Evolutionary conservation across 2,329 filamentous ascomycete species (phyloP).

Genomic region (Alternaria panax): DNA sequence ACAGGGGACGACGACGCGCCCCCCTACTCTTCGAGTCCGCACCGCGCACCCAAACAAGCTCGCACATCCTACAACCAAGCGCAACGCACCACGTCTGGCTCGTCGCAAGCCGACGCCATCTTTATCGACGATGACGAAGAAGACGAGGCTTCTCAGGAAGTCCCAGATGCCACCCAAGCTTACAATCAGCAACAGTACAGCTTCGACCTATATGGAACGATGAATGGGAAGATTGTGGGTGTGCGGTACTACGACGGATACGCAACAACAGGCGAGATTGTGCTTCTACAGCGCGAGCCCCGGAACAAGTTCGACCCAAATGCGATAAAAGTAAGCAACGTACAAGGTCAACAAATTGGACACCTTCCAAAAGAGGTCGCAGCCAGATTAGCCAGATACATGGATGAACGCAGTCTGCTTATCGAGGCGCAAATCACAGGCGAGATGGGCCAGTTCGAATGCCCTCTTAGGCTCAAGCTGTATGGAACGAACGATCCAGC

Average conservation of each 20-base stretch:
- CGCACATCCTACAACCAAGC: slow-evolving; percentile 26
- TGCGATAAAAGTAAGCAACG: slow-evolving; percentile 80
- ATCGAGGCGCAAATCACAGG: slow-evolving; percentile 76
- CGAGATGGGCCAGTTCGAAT: slow-evolving; percentile 71
- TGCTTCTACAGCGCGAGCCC: slow-evolving; percentile 65
- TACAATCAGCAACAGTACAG: slow-evolving; percentile 33
- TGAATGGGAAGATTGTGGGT: slow-evolving; percentile 66
- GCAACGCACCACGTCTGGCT: slow-evolving; percentile 23
- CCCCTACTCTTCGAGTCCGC: slow-evolving; percentile 9
- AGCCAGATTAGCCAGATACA: slow-evolving; percentile 74
- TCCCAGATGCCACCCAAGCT: slow-evolving; percentile 34
- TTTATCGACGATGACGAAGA: slow-evolving; percentile 39
- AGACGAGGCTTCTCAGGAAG: slow-evolving; percentile 42
- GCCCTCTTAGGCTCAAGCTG: slow-evolving; percentile 72
- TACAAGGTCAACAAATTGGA: slow-evolving; percentile 76
- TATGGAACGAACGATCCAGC: slow-evolving; percentile 70
- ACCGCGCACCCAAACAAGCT: slow-evolving; percentile 37
- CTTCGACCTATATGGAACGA: slow-evolving; percentile 42
- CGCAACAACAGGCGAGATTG: slow-evolving; percentile 47
- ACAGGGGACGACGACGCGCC: slow-evolving; percentile 12
- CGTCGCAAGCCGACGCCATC: slow-evolving; percentile 37
- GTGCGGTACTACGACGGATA: slow-evolving; percentile 52
- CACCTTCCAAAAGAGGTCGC: slow-evolving; percentile 75
- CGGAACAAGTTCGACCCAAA: slow-evolving; percentile 66
- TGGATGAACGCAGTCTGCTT: slow-evolving; percentile 62